These are phyloP conservation scores for Lecanicillium sp. DNA, from an alignment of 2,329 filamentous ascomycete genomes.

Conservation along the genomic window DNA sequence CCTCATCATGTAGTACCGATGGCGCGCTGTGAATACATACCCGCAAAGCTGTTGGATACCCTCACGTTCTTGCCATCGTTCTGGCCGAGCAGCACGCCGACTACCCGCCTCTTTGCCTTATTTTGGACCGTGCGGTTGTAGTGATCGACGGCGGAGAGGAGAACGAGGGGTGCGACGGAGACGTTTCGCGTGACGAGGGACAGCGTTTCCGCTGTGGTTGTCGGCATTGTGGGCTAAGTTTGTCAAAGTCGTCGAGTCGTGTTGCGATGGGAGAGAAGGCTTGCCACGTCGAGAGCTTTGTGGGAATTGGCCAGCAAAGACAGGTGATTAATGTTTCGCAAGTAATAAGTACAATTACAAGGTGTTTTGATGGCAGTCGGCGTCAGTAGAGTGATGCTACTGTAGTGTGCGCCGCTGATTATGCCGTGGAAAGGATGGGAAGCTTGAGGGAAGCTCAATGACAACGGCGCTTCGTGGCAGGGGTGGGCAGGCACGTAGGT, in stretches of 20 bases:
- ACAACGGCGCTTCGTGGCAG: no score
- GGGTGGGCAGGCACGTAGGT: no score
- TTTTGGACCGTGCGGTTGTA: conserved; percentile 89
- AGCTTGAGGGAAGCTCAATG: no score
- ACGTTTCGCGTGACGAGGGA: conserved; percentile 92
- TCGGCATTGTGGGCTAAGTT: conserved; percentile 63
- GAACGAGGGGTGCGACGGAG: conserved; percentile 93
- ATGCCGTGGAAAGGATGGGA: no score
- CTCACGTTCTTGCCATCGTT: conserved; percentile 94
- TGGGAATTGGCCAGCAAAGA: no score
- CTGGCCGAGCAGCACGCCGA: conserved; percentile 89
- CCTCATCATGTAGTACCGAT: conserved; percentile 3
- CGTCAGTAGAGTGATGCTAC: no score
- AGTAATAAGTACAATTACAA: no score
- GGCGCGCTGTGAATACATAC: conserved; percentile 37
- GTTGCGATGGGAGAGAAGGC: background rate
- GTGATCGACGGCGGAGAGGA: conserved; percentile 96
- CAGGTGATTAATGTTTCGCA: no score
- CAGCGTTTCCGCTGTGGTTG: conserved; percentile 93
- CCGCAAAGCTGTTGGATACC: conserved; percentile 98
- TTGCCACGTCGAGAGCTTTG: no score
- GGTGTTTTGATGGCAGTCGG: no score
- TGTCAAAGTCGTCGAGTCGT: background rate
- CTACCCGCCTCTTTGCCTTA: conserved; percentile 77
- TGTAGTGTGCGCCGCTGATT: no score